Conservation (phyloP, 345 rosid species). For the Brassica rapa region DNA sequence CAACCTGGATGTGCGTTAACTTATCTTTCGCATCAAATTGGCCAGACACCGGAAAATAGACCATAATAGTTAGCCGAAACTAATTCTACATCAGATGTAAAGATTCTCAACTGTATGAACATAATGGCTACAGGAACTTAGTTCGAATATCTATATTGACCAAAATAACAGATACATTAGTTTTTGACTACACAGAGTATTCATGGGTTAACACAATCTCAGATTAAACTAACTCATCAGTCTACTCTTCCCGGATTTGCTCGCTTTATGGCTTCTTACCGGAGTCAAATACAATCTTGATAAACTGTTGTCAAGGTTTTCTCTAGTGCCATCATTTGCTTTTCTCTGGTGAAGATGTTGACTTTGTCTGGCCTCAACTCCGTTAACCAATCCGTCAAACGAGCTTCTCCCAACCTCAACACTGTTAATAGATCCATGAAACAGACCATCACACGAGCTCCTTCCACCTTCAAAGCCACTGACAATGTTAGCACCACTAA, state of each 20-base stretch:
- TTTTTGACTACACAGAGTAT: constrained; percentile 29
- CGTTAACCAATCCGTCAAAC: constrained; percentile 18
- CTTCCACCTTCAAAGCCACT: constrained; percentile 42
- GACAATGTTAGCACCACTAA: constrained; percentile 7
- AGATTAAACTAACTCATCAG: constrained; percentile 43
- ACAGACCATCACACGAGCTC: constrained; percentile 45
- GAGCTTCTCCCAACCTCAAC: constrained; percentile 38
- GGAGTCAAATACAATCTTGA: constrained; percentile 70
- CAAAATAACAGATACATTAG: constrained; percentile 19
- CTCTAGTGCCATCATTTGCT: constrained; percentile 40
- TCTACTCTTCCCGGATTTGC: constrained; percentile 63
- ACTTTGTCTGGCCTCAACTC: constrained; percentile 35
- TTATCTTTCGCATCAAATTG: not conserved
- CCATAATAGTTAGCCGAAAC: not conserved
- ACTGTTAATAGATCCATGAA: constrained; percentile 37
- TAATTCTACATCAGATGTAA: not conserved
- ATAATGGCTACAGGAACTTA: not conserved
- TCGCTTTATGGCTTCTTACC: constrained; percentile 52
- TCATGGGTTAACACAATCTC: constrained; percentile 10
- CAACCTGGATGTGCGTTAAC: not conserved
- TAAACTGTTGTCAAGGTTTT: constrained; percentile 56
- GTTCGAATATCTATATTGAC: constrained; percentile 12
- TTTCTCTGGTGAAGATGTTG: constrained; percentile 24
- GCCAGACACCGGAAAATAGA: not conserved
- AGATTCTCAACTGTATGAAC: constrained; percentile 2